A percentile compares a stretch with the other conserved stretches of the same genome.
Evolutionary conservation across 345 rosid species (phyloP).

Genomic region (Microthlaspi erraticum): DNA sequence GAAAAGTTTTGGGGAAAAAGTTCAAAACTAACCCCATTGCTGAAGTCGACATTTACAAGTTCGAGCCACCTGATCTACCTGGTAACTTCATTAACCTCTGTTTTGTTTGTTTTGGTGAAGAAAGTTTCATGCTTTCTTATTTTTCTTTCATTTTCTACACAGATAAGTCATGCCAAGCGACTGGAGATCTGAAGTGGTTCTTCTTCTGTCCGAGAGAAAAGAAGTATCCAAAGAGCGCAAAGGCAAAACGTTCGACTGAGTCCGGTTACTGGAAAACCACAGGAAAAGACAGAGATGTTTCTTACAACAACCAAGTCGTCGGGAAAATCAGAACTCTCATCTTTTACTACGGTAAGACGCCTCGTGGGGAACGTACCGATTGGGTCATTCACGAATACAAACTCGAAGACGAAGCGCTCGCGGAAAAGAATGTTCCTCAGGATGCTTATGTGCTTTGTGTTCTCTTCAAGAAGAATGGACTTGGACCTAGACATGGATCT

Average conservation of each 20-base stretch:
- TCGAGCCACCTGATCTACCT: slow-evolving; percentile 73
- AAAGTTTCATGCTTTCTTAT: slow-evolving; percentile 4
- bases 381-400: slow-evolving; percentile 92
- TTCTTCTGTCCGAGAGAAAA: slow-evolving; percentile 76
- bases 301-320: slow-evolving; percentile 44
- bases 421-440: slow-evolving; percentile 48
- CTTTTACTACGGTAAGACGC: slow-evolving; percentile 62
- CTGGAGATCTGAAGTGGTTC: slow-evolving; percentile 77
- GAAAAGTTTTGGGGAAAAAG: slow-evolving; percentile 62
- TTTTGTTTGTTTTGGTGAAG: not conserved
- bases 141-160: slow-evolving; percentile 19
- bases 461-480: slow-evolving; percentile 68
- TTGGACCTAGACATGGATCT: slow-evolving; percentile 74
- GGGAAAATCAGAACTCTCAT: slow-evolving; percentile 74
- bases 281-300: slow-evolving; percentile 69
- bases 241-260: slow-evolving; percentile 55
- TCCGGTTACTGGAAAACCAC: slow-evolving; percentile 80
- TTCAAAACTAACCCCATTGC: slow-evolving; percentile 51
- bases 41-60: slow-evolving; percentile 64
- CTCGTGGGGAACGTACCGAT: slow-evolving; percentile 61
- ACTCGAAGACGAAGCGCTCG: slow-evolving; percentile 52
- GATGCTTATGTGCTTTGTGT: slow-evolving; percentile 64
- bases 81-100: slow-evolving; percentile 36
- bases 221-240: slow-evolving; percentile 58
- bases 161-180: slow-evolving; percentile 49